Evolutionary conservation across 2,329 filamentous ascomycete species (phyloP), one percentile per base, ranked within the genome.

Genomic region (Penicillium sp.): DNA sequence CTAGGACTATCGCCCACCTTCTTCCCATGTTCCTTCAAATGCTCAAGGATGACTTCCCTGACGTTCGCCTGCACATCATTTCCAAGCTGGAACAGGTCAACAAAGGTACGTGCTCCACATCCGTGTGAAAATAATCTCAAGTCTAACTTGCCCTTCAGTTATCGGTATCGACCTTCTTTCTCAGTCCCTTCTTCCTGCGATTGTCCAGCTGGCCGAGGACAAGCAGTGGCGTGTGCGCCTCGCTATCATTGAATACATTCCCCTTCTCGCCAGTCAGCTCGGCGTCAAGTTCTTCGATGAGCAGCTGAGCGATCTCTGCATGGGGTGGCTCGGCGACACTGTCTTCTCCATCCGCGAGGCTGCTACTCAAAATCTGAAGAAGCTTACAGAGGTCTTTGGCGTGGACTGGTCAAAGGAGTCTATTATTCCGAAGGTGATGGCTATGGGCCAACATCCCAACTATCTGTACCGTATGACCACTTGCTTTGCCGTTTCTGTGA

Each of bases 381-480:
- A 97, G 82, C 83, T 99, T 55, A 97, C 94, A 7, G 94, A 99
- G 75, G 94, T 99, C 0, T 99, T 99, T 70, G 94, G 94, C 41
- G 92, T 97, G 13, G 91, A 96, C 59, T 99, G 94, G 94, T 93
- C 94, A 36, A 95, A 88, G 73, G 90, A 92, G 71, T 91, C 92
- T 40, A 99, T 99, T 68, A 96, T 99, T 64, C 94, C 94, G 54
- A 97, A 97, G 80, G 94, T 99, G 60, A 94, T 96, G 83, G 90
- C 89, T 30, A 97, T 99, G 94, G 94, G 94, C 54, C 90, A 91
- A 69, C 94, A 99, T 73, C 91, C 93, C 55, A 99, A 99, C 79
- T 99, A 99, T 73, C 87, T 99, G 46, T 99, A 99, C 83, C 85
- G 94, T 72, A 99, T 99, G 94, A 99, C 94, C 8, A 99, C 94